These are phyloP conservation scores for Pseudocercospora eumusae DNA, from an alignment of 2,329 filamentous ascomycete species.

Conservation along the genomic window DNA sequence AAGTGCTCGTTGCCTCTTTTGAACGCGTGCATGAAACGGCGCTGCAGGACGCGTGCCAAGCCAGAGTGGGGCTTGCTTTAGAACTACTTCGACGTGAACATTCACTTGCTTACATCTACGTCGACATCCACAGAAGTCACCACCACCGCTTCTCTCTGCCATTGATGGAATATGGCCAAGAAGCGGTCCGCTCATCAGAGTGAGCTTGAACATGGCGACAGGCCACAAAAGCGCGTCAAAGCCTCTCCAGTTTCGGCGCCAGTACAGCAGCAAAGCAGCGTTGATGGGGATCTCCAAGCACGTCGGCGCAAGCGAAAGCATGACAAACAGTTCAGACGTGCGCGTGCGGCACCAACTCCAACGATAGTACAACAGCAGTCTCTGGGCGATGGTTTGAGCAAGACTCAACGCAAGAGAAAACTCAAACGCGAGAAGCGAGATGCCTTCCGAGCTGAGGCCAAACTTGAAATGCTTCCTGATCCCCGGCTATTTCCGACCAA, in stretches of 20 bases:
- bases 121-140: neutral
- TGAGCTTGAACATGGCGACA: neutral
- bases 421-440: neutral
- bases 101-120: neutral
- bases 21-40: neutral
- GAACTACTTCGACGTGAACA: neutral
- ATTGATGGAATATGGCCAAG: neutral
- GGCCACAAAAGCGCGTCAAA: neutral
- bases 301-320: neutral
- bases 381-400: neutral
- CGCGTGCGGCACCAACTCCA: neutral
- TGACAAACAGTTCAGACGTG: neutral
- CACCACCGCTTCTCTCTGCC: neutral
- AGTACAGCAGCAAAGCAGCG: neutral
- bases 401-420: neutral
- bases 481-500: neutral
- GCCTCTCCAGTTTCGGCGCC: neutral
- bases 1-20: neutral
- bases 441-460: too few relatives aligned
- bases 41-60: constrained; percentile 2
- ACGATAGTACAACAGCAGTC: neutral
- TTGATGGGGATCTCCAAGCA: neutral
- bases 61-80: neutral
- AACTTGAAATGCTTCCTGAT: neutral
- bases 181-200: neutral